These are phyloP conservation scores for Candida yuanshanica DNA, from an alignment of 805 yeast species.

Conservation along the genomic window DNA sequence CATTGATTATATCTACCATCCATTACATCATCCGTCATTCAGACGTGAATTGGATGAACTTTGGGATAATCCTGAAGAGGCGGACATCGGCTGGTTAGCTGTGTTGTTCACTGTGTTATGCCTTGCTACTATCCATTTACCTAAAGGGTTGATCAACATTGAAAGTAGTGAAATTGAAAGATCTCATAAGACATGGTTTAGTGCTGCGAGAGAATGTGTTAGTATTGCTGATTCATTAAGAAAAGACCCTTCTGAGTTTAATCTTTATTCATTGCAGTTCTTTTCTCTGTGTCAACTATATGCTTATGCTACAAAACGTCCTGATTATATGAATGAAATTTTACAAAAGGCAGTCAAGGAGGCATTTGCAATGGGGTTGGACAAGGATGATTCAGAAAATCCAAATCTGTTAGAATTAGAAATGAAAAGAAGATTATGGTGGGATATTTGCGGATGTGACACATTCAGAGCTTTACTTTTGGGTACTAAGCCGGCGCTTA, in stretches of 20 bases:
- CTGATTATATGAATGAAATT: conserved; percentile 20
- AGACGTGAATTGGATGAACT: conserved; percentile 12
- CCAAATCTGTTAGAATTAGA: conserved; percentile 23
- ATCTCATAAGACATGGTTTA: conserved; percentile 24
- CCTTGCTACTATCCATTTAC: conserved; percentile 24
- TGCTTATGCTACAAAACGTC: conserved; percentile 25
- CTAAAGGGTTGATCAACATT: conserved; percentile 23
- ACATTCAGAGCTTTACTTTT: conserved; percentile 22
- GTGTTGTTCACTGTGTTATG: conserved; percentile 20
- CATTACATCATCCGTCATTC: conserved; percentile 26
- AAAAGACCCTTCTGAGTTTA: conserved; percentile 11
- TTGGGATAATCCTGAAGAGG: conserved; percentile 18
- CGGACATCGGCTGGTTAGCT: conserved; percentile 22
- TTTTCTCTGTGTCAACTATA: conserved; percentile 25
- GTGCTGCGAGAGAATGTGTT: conserved; percentile 22
- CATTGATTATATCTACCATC: conserved; percentile 26
- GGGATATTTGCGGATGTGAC: conserved; percentile 27
- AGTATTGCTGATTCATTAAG: conserved; percentile 14
- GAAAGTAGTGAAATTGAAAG: conserved; percentile 20
- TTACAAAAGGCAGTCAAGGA: conserved; percentile 20
- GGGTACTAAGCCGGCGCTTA: conserved; percentile 20
- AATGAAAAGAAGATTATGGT: conserved; percentile 28
- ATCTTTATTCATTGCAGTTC: conserved; percentile 19
- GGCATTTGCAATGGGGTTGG: conserved; percentile 21
- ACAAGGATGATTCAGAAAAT: conserved; percentile 21